Base-by-base conservation (phyloP, 805 yeast species). In the Wickerhamomyces tratensis region DNA sequence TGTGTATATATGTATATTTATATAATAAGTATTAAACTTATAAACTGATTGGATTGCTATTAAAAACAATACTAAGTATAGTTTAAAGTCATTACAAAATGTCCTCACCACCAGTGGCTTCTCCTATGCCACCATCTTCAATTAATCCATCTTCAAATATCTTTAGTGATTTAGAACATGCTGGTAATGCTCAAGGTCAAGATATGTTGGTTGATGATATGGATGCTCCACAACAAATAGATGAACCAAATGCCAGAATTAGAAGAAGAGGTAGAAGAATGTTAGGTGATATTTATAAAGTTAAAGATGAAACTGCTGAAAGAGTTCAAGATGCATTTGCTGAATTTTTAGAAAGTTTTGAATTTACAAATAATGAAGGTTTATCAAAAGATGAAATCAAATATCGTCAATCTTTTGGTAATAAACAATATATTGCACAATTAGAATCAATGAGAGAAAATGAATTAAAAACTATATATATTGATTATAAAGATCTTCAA, bases 301-400 rank as follows among this genome's bases (percentile, higher is more conserved):
- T 93, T 27, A 77, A 77, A 27, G 98, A 93, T 65, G 77, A 79
- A 39, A 87, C 96, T 4, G 97, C 96, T 45, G 97, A 89, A 58
- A 86, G 86, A 52, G 97, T 93, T 14, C 76, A 91, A 37, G 96
- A 87, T 61, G 79, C 89, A 13, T 91, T 93, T 60, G 96, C 89
- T 59, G 77, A 73, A 49, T 91, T 91, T 56, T 63, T 91, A 43
- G 84, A 79, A 55, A 83, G 76, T 31, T 91, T 69, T 56, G 64
- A 65, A 5, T 75, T 74, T 38, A 66, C 62, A 7, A 59, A 65
- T 20, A 65, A 54, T 20, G 62, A 58, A 33, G 39, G 49, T 45
- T 37, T 47, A 42, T 42, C 65, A 44, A 49, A 56, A 50, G 60
- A 53, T 26, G 55, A 59, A 35, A 56, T 54, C 20, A 46, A 50